phyloP scores from a whole-genome alignment of 1,284 basidiomycete genomes.

The Ganoderma lucidum region DNA sequence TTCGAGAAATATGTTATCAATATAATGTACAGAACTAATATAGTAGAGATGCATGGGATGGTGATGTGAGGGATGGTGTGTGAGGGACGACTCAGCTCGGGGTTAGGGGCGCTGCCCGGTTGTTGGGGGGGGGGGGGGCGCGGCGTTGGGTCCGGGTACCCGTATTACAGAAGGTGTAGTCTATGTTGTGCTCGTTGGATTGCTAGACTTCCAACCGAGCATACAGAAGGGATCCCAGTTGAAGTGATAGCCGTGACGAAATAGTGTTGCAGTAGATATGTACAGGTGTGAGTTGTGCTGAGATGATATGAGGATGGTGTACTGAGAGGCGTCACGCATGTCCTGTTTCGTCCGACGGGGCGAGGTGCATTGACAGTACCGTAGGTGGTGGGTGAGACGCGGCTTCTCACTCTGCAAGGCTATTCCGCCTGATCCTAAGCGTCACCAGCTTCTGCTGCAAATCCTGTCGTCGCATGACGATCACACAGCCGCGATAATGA shows the following conservation, averaged over 20 bases:
- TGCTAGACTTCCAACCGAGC: conserved; percentile 9
- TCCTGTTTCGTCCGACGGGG: neutral
- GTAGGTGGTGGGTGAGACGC: neutral
- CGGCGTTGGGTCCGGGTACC: conserved; percentile 14
- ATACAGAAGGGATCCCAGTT: conserved; percentile 13
- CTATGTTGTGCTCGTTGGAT: conserved; percentile 9
- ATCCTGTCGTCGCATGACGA: conserved; percentile 52
- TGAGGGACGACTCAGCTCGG: neutral
- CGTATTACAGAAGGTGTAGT: conserved; percentile 2
- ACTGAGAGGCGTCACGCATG: neutral
- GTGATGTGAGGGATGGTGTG: neutral
- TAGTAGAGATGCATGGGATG: conserved; percentile 24
- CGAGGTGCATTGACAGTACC: neutral
- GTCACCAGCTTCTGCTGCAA: conserved; percentile 66
- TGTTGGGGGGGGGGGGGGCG: conserved; percentile 10
- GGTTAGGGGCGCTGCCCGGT: conserved; percentile 4
- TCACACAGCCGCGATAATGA: conserved; percentile 10
- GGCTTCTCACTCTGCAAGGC: conserved; percentile 32
- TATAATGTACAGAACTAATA: conserved; percentile 32
- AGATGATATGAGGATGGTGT: neutral
- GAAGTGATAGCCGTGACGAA: conserved; percentile 15
- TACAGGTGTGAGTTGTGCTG: conserved; percentile 5
- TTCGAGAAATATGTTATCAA: conserved; percentile 19
- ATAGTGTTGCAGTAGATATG: conserved; percentile 20
- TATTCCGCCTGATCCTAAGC: conserved; percentile 57